Evolutionary conservation across 768 basidiomycete genomes (phyloP), one percentile per base, ranked within the genome.

Genomic region (Phaffia australis): DNA sequence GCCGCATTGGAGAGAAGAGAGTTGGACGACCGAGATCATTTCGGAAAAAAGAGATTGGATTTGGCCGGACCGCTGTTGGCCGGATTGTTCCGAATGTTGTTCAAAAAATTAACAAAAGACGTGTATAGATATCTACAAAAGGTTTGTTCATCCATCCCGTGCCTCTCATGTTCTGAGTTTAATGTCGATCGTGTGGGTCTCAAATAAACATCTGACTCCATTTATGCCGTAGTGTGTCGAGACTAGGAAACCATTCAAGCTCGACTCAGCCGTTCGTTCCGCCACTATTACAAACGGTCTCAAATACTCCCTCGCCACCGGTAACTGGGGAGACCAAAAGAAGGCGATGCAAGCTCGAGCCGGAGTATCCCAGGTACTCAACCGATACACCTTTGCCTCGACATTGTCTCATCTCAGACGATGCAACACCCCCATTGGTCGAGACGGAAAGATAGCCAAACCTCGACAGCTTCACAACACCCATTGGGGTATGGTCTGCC

Each of bases 401-500:
- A 99, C 95, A 0, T 80, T 99, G 15, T 99, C 95, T 3, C 95
- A 99, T 81, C 78, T 99, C 72, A 94, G 95, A 74, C 89, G 95
- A 32, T 93, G 90, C 75, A 99, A 99, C 76, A 98, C 95, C 0
- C 95, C 95, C 1, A 84, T 99, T 58, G 95, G 95, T 64, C 87
- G 95, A 67, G 95, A 98, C 76, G 93, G 93, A 65, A 99, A 99
- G 79, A 98, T 98, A 68, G 95, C 95, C 56, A 98, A 98, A 76
- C 95, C 95, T 65, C 95, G 95, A 72, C 95, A 99, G 73, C 80
- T 99, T 64, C 95, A 99, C 77, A 99, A 99, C 73, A 97, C 95
- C 0, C 95, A 99, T 73, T 99, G 95, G 95, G 95, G 95, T 48
- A 98, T 99, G 95, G 95, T 99, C 23, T 99, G 95, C 74, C 95